Evolutionary conservation across 768 basidiomycete genomes (phyloP).

Genomic region (Cystobasidium tubakii): DNA sequence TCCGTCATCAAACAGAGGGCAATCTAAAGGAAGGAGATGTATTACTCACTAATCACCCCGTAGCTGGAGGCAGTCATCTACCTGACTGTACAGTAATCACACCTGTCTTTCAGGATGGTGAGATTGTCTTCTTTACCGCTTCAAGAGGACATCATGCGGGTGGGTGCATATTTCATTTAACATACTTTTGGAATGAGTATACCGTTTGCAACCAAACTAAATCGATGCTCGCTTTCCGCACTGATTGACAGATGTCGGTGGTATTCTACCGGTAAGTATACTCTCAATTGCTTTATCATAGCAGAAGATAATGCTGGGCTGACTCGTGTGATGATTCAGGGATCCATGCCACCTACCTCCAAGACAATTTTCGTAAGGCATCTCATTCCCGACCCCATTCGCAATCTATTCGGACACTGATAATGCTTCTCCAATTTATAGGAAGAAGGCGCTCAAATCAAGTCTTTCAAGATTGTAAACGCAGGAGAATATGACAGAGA

Average conservation of each 20-base stretch:
- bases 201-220: no score
- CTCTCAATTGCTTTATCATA: no score
- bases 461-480: slow-evolving; percentile 83
- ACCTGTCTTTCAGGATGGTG: slow-evolving; percentile 66
- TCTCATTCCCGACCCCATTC: no score
- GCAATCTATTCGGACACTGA: no score
- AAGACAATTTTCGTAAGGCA: slow-evolving; percentile 66
- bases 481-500: slow-evolving; percentile 71
- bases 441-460: slow-evolving; percentile 87
- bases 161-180: no score
- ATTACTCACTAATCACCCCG: slow-evolving; percentile 39
- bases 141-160: slow-evolving; percentile 52
- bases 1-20: slow-evolving; percentile 34
- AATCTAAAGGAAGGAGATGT: slow-evolving; percentile 38
- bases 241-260: slow-evolving; percentile 51
- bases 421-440: no score
- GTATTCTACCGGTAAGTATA: slow-evolving; percentile 36
- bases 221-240: no score
- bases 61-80: slow-evolving; percentile 54
- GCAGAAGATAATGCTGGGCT: no score
- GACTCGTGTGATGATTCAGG: not conserved
- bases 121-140: slow-evolving; percentile 54
- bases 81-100: slow-evolving; percentile 91
- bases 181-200: no score
- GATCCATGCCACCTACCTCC: slow-evolving; percentile 79